Evolutionary conservation across 2,329 filamentous ascomycete genomes (phyloP).

Genomic region (Monilinia laxa): DNA sequence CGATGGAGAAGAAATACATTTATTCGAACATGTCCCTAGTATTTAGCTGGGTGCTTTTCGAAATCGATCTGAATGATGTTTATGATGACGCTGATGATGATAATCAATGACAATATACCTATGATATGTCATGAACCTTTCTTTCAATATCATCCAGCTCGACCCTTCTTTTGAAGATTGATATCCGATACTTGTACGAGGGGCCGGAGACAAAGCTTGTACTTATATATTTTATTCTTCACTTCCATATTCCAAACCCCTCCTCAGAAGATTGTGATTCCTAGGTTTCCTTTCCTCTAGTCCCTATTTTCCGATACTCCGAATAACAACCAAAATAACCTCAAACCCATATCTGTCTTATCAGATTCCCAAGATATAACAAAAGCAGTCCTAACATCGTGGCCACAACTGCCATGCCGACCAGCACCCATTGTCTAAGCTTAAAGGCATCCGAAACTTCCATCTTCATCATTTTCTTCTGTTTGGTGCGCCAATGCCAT

Average conservation of each 20-base stretch:
- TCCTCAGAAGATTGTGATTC: background rate
- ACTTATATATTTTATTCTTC: too few species aligned
- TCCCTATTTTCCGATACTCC: background rate
- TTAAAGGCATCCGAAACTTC: slow-evolving; percentile 40
- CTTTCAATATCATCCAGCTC: too few species aligned
- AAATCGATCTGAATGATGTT: too few species aligned
- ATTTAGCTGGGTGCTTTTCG: too few species aligned
- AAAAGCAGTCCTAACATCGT: slow-evolving; percentile 14
- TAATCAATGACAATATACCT: too few species aligned
- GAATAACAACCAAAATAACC: background rate
- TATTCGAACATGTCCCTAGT: too few species aligned
- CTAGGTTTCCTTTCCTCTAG: background rate
- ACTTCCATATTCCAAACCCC: background rate
- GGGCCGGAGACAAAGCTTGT: too few species aligned
- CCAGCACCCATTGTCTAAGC: slow-evolving; percentile 37
- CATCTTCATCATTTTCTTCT: slow-evolving; percentile 39
- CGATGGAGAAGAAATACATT: too few species aligned
- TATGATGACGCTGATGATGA: too few species aligned
- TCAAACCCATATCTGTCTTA: slow-evolving; percentile 14
- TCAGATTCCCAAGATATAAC: slow-evolving; percentile 9
- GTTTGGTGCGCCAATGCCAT: slow-evolving; percentile 41
- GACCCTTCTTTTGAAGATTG: background rate
- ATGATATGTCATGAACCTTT: too few species aligned
- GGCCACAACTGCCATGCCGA: slow-evolving; percentile 20
- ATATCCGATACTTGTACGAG: background rate